phyloP scores from a whole-genome alignment of 116 monocot genomes.

The Cymodocea nodosa region DNA sequence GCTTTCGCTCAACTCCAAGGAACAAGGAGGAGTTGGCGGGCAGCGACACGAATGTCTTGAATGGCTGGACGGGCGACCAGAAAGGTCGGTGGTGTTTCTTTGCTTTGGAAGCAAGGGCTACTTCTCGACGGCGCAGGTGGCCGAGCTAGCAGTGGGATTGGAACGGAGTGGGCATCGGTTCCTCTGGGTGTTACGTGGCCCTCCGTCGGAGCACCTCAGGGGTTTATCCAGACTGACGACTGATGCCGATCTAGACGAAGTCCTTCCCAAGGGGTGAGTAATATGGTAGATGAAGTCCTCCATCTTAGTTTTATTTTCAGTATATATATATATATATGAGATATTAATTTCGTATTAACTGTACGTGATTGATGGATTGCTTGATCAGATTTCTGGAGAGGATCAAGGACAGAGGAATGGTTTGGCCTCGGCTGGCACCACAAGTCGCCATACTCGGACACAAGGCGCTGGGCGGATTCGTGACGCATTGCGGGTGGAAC shows the following conservation, averaged over 20 bases:
- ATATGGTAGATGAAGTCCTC: too few relatives aligned
- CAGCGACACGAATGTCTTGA: too few relatives aligned
- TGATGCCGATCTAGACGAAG: constrained; percentile 13
- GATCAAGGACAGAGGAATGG: constrained; percentile 16
- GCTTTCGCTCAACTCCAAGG: constrained; percentile 2
- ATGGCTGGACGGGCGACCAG: constrained; percentile 43
- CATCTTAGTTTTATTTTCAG: too few relatives aligned
- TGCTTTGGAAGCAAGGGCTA: constrained; percentile 47
- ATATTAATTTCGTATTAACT: too few relatives aligned
- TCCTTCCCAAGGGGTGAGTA: constrained; percentile 9
- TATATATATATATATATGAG: too few relatives aligned
- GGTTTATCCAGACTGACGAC: too few relatives aligned
- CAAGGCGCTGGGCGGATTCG: constrained; percentile 15
- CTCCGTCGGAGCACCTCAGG: too few relatives aligned
- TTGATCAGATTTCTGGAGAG: constrained; percentile 24
- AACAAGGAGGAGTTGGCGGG: background rate
- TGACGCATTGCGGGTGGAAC: constrained; percentile 44
- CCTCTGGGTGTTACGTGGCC: too few relatives aligned
- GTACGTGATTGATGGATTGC: too few relatives aligned
- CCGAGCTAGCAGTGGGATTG: constrained; percentile 24
- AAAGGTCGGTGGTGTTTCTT: constrained; percentile 35
- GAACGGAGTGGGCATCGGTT: too few relatives aligned
- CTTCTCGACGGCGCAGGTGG: constrained; percentile 8
- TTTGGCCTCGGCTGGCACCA: constrained; percentile 20
- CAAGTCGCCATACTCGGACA: constrained; percentile 10